phyloP scores from a whole-genome alignment of 1,284 basidiomycete genomes.

The Somion occarium region DNA sequence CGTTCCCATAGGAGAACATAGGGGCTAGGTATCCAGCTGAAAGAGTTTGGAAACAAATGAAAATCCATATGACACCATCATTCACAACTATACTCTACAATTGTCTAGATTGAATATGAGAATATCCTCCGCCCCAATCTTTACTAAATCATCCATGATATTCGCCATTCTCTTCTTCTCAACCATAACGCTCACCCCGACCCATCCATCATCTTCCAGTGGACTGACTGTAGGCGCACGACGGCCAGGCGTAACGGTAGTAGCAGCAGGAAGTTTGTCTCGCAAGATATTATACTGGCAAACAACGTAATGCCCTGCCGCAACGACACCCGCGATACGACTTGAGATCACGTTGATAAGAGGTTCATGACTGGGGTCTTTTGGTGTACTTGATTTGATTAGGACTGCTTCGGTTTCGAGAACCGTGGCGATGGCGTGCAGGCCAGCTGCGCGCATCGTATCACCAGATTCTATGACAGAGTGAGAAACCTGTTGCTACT shows the following conservation, averaged over 20 bases:
- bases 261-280: conserved; percentile 56
- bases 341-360: conserved; percentile 82
- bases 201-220: conserved; percentile 83
- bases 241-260: conserved; percentile 82
- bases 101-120: conserved; percentile 90
- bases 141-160: conserved; percentile 88
- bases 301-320: conserved; percentile 84
- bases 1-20: too few relatives aligned
- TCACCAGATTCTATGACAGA: conserved; percentile 85
- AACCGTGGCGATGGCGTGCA: conserved; percentile 89
- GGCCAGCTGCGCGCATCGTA: conserved; percentile 97
- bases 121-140: conserved; percentile 86
- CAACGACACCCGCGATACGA: conserved; percentile 91
- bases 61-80: too few relatives aligned
- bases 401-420: conserved; percentile 91
- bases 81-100: conserved; percentile 76
- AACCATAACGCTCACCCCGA: conserved; percentile 92
- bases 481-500: not conserved
- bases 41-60: too few relatives aligned
- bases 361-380: conserved; percentile 62
- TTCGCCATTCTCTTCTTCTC: conserved; percentile 79
- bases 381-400: conserved; percentile 75
- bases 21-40: too few relatives aligned
- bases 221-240: conserved; percentile 89
- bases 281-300: conserved; percentile 91